Percentiles rank a stretch among this genome's conserved stretches.
Evolutionary conservation across 2,329 filamentous ascomycete genomes (phyloP).

Genomic region (Alternaria sp.): DNA sequence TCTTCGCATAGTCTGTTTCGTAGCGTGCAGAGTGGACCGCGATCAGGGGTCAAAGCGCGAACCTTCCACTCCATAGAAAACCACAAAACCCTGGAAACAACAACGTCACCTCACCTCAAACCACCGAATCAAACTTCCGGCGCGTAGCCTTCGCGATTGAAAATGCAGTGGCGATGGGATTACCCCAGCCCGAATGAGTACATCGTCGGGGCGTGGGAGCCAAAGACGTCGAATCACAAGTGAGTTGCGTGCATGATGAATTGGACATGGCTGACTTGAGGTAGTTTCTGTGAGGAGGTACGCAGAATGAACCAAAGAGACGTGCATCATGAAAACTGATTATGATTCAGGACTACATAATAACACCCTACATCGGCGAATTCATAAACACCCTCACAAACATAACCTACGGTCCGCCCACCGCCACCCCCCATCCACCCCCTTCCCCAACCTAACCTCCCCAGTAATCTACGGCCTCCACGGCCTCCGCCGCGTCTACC

Average conservation of each 20-base stretch:
- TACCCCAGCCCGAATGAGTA: conserved; percentile 28
- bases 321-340: neutral
- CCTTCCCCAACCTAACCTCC: neutral
- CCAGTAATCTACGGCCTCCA: conserved; percentile 46
- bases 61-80: neutral
- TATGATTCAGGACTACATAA: conserved; percentile 57
- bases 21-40: neutral
- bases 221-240: conserved; percentile 43
- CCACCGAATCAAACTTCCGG: neutral
- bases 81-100: neutral
- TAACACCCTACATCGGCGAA: conserved; percentile 60
- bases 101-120: neutral
- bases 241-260: conserved; percentile 24
- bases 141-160: neutral
- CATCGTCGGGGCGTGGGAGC: conserved; percentile 31
- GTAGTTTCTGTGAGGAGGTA: conserved; percentile 48
- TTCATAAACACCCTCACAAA: conserved; percentile 62
- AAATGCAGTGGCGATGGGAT: conserved; percentile 35
- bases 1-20: neutral
- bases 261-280: conserved; percentile 15
- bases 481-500: conserved; percentile 38
- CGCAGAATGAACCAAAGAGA: neutral
- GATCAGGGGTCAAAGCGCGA: neutral
- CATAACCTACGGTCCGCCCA: conserved; percentile 54
- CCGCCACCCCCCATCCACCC: neutral